Evolutionary conservation across 164 flowering plant genomes (phyloP), one percentile per base, ranked within the genome.

Genomic region (Nelumbo lutea): DNA sequence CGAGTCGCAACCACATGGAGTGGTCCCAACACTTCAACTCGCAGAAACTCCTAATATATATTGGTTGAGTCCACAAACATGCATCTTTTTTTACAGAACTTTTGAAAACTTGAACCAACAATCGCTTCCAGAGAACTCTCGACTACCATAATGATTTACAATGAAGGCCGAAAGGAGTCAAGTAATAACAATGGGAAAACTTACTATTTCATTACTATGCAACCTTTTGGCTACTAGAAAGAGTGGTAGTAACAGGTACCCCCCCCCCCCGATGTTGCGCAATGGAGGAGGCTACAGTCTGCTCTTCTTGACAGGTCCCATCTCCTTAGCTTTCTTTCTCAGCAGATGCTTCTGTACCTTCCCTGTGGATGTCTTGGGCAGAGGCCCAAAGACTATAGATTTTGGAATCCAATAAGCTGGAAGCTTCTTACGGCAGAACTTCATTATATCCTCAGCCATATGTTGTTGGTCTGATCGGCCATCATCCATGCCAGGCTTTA

Each of bases 361-460:
- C 69, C 97, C 98, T 0, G 98, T 95, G 1, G 98, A 97, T 0
- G 98, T 92, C 78, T 91, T 95, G 1, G 98, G 97, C 79, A 95
- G 70, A 8, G 89, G 84, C 13, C 96, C 96, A 59, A 95, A 89
- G 5, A 92, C 80, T 41, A 95, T 85, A 0, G 98, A 92, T 78
- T 88, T 91, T 0, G 98, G 98, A 42, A 91, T 89, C 97, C 97
- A 91, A 62, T 84, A 95, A 1, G 85, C 86, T 0, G 97, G 98
- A 89, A 95, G 78, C 77, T 89, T 92, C 6, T 80, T 65, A 65
- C 84, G 68, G 70, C 88, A 85, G 60, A 88, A 91, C 80, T 78
- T 86, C 67, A 87, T 80, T 57, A 95, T 88, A 60, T 89, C 93
- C 45, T 88, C 85, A 0, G 81, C 84, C 72, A 92, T 9, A 0